Percentiles rank a stretch among this genome's conserved stretches.
These are phyloP conservation scores for Diaporthe eres DNA, from an alignment of 2,329 filamentous ascomycete species.

Conservation along the genomic window DNA sequence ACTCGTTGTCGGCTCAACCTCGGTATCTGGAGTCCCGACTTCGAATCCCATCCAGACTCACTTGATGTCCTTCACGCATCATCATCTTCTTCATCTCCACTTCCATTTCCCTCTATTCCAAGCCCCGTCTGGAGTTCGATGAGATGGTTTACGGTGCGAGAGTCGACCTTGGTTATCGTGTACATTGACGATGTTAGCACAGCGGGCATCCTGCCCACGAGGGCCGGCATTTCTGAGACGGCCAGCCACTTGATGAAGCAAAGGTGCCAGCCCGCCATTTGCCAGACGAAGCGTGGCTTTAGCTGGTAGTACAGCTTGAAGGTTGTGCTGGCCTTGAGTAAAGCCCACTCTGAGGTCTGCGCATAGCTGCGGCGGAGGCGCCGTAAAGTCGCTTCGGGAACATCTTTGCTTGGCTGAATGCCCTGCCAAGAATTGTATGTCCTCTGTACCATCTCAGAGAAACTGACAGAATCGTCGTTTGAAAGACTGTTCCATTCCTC, in stretches of 20 bases:
- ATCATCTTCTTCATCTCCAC: background rate
- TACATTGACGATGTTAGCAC: conserved; percentile 55
- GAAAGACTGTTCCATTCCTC: conserved; percentile 51
- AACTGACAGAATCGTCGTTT: conserved; percentile 41
- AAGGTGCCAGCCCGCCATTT: conserved; percentile 64
- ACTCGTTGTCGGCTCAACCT: background rate
- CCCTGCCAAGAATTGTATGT: conserved; percentile 58
- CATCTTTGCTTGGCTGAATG: conserved; percentile 55
- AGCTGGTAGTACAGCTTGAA: conserved; percentile 57
- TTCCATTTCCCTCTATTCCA: background rate
- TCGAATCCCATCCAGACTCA: background rate
- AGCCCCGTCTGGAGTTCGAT: background rate
- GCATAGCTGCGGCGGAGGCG: background rate
- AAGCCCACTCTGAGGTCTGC: conserved; percentile 58
- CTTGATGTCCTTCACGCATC: background rate
- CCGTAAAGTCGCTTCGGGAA: background rate
- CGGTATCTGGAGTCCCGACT: background rate
- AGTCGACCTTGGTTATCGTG: conserved; percentile 43
- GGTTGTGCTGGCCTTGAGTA: conserved; percentile 65
- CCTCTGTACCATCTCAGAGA: conserved; percentile 49
- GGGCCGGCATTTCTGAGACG: conserved; percentile 24
- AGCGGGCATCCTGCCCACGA: conserved; percentile 46
- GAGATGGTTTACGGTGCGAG: background rate
- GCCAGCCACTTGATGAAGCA: conserved; percentile 60
- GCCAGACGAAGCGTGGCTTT: conserved; percentile 58